Percentiles rank a stretch among this genome's conserved stretches.
phyloP scores from a whole-genome alignment of 129 eudicot genomes.

The Helianthus tuberosus region DNA sequence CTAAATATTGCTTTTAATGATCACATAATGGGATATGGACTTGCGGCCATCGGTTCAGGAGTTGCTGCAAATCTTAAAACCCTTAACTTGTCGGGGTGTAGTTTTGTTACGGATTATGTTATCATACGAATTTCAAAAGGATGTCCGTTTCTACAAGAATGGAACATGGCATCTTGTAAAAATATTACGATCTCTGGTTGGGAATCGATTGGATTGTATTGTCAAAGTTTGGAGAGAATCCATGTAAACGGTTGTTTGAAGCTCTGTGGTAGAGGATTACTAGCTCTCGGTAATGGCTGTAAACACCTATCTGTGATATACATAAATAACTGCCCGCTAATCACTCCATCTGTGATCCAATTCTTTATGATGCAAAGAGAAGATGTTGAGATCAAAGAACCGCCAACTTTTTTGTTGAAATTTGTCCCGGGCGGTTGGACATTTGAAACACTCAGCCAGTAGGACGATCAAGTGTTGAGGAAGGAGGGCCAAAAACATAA shows the following conservation, averaged over 20 bases:
- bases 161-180: slow-evolving; percentile 65
- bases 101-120: slow-evolving; percentile 39
- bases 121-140: slow-evolving; percentile 51
- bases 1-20: slow-evolving; percentile 41
- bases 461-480: too few species aligned
- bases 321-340: slow-evolving; percentile 34
- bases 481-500: too few species aligned
- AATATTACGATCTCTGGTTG: slow-evolving; percentile 50
- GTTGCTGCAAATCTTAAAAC: slow-evolving; percentile 40
- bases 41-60: slow-evolving; percentile 41
- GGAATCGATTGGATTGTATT: slow-evolving; percentile 51
- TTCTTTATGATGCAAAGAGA: slow-evolving; percentile 40
- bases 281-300: slow-evolving; percentile 58
- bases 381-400: slow-evolving; percentile 35
- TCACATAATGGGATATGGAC: slow-evolving; percentile 41
- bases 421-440: not conserved
- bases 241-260: slow-evolving; percentile 60
- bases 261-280: slow-evolving; percentile 48
- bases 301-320: slow-evolving; percentile 43
- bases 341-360: slow-evolving; percentile 30
- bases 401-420: not conserved
- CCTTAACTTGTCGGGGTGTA: slow-evolving; percentile 45
- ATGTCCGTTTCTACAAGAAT: slow-evolving; percentile 59
- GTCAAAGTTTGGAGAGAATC: slow-evolving; percentile 54
- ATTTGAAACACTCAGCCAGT: not conserved